Conservation (phyloP, 768 basidiomycete genomes). For the Suillus cothurnatus region DNA sequence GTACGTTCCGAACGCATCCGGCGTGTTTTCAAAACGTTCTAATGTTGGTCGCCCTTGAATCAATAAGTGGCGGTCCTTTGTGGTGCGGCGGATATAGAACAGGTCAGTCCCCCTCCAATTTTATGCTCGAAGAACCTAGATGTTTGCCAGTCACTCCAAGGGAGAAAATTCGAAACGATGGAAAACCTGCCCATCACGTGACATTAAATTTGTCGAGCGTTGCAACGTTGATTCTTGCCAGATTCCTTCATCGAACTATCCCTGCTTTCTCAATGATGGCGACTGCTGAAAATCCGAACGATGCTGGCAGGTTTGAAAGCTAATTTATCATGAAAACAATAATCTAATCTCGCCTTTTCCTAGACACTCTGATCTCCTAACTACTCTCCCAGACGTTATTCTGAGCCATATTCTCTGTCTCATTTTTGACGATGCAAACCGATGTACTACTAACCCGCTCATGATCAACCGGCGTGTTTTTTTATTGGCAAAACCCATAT, state of each 20-base stretch:
- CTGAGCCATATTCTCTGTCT: slow-evolving; percentile 5
- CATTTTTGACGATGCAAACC: slow-evolving; percentile 3
- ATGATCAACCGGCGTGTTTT: slow-evolving; percentile 6
- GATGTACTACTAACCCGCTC: not conserved
- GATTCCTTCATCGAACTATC: not conserved
- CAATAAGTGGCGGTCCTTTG: not conserved
- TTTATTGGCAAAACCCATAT: slow-evolving; percentile 4
- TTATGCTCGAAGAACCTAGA: not conserved
- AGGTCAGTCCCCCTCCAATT: not conserved
- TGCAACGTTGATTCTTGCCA: not conserved
- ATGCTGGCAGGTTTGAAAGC: not conserved
- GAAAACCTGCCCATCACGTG: not conserved
- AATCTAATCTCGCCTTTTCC: not conserved
- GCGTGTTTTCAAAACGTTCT: not conserved
- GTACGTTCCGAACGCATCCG: not conserved
- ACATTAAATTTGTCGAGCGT: not conserved
- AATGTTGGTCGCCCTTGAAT: not conserved
- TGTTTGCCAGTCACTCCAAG: not conserved
- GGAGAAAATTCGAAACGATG: too few species aligned
- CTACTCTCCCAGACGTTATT: slow-evolving; percentile 4
- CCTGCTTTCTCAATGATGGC: not conserved
- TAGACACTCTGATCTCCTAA: not conserved
- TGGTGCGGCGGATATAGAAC: not conserved
- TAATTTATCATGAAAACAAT: not conserved
- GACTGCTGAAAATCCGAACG: not conserved